Evolutionary conservation across 257 asterid species (phyloP).

Genomic region (Hygrophila difformis): DNA sequence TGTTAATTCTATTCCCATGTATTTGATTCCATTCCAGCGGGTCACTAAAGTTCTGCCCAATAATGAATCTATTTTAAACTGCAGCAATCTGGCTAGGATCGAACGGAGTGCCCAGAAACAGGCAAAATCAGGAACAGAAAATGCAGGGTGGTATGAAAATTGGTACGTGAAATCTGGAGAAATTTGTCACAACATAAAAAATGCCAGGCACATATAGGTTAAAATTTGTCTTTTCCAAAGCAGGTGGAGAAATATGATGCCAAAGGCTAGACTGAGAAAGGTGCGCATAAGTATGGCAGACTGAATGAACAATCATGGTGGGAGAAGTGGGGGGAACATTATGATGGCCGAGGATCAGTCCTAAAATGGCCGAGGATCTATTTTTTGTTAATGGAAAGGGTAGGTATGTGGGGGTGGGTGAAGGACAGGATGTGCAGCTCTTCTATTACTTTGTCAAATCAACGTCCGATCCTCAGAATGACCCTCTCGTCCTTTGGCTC

Average conservation of each 20-base stretch:
- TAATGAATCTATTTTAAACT: constrained; percentile 18
- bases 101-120: constrained; percentile 99
- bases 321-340: constrained; percentile 99
- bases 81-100: constrained; percentile 93
- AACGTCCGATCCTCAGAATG: too few relatives aligned
- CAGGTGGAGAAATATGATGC: constrained; percentile 99
- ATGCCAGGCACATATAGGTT: too few relatives aligned
- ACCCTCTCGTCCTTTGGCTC: too few relatives aligned
- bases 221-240: too few relatives aligned
- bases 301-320: constrained; percentile 98
- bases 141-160: constrained; percentile 96
- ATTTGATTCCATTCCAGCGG: too few relatives aligned
- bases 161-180: constrained; percentile 52
- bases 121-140: constrained; percentile 91
- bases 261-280: constrained; percentile 98
- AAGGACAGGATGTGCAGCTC: too few relatives aligned
- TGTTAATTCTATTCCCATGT: too few relatives aligned
- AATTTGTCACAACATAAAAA: too few relatives aligned
- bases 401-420: too few relatives aligned
- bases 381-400: too few relatives aligned
- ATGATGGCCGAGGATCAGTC: constrained; percentile 97
- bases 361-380: constrained; percentile 80
- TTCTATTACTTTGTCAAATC: too few relatives aligned
- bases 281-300: constrained; percentile 94
- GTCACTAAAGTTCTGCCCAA: neutral